Evolutionary conservation across 2,329 filamentous ascomycete species (phyloP), one percentile per base, ranked within the genome.

Genomic region (Pseudohalonectria lignicola): DNA sequence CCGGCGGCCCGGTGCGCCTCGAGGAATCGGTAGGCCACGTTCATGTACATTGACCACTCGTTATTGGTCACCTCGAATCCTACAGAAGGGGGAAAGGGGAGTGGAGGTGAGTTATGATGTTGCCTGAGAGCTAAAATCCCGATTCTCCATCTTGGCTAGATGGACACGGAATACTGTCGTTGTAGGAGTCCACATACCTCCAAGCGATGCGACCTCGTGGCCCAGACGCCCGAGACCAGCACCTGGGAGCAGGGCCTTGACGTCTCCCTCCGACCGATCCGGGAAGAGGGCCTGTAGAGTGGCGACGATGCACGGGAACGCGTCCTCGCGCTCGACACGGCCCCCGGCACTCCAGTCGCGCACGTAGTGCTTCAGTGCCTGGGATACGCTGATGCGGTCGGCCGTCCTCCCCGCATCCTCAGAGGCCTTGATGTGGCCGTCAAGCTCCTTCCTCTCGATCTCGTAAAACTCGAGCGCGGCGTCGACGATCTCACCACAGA

Each of bases 11-110:
- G 12, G 30, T n/a, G 3, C 4, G 51, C 48, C 30, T 64, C 60
- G 5, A 74, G 48, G 43, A 64, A 71, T 2, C 71, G 63, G 43
- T 74, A 74, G 0, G 62, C 66, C 1, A 69, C 43, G 41, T 73
- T 74, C 66, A 76, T 72, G 43, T 66, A 76, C 52, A 67, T 64
- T 1, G 69, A 74, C 66, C 66, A 76, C 51, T 77, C 72, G 45
- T 76, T 76, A 38, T 64, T 55, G 0, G 67, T 71, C 0, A 74
- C 71, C 18, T 71, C 55, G 39, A 71, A 71, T 2, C 30, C 36
- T 37, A 18, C n/a, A n/a, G n/a, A n/a, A n/a, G n/a, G n/a, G n/a
- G n/a, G n/a, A n/a, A n/a, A n/a, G n/a, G n/a, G n/a, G n/a, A n/a
- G n/a, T n/a, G n/a, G 15, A 11, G 7, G 30, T 15, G 8, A 18